phyloP scores from a whole-genome alignment of 495 filamentous ascomycete genomes.

The Neurospora intermedia region DNA sequence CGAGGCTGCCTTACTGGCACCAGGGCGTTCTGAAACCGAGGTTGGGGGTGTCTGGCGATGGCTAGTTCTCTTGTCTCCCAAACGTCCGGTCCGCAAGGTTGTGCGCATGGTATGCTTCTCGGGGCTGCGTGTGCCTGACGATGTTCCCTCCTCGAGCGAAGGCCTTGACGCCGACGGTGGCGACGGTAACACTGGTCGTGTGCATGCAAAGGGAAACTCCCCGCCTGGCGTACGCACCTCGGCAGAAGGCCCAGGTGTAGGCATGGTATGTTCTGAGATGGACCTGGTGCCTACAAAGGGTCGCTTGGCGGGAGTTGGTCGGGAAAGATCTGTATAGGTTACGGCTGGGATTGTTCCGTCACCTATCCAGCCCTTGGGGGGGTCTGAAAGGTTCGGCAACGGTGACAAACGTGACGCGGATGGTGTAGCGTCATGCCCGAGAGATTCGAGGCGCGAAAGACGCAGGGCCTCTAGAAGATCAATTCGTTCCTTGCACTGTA shows the following conservation, averaged over 20 bases:
- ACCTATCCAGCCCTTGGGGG: conserved; percentile 52
- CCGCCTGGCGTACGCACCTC: background rate
- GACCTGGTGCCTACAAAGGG: conserved; percentile 40
- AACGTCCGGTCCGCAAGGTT: conserved; percentile 57
- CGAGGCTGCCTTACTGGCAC: conserved; percentile 77
- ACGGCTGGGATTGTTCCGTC: conserved; percentile 71
- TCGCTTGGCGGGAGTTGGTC: conserved; percentile 53
- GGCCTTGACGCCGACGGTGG: conserved; percentile 8
- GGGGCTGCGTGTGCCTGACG: conserved; percentile 62
- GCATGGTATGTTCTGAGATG: conserved; percentile 38
- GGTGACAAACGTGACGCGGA: background rate
- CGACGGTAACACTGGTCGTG: background rate
- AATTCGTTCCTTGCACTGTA: conserved; percentile 90
- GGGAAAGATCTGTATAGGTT: conserved; percentile 64
- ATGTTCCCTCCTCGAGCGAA: conserved; percentile 25
- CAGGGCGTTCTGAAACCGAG: conserved; percentile 26
- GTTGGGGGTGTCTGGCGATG: conserved; percentile 24
- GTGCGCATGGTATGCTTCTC: conserved; percentile 78
- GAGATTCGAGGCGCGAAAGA: conserved; percentile 57
- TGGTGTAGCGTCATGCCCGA: conserved; percentile 17
- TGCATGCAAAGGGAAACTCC: background rate
- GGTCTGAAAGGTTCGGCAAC: background rate
- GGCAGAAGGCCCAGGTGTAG: conserved; percentile 9
- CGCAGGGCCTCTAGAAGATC: conserved; percentile 76
- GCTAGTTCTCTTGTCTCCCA: conserved; percentile 49